A percentile compares a stretch with the other conserved stretches of the same genome.
These are phyloP conservation scores for Citrus medica DNA, from an alignment of 345 rosid species.

Conservation along the genomic window DNA sequence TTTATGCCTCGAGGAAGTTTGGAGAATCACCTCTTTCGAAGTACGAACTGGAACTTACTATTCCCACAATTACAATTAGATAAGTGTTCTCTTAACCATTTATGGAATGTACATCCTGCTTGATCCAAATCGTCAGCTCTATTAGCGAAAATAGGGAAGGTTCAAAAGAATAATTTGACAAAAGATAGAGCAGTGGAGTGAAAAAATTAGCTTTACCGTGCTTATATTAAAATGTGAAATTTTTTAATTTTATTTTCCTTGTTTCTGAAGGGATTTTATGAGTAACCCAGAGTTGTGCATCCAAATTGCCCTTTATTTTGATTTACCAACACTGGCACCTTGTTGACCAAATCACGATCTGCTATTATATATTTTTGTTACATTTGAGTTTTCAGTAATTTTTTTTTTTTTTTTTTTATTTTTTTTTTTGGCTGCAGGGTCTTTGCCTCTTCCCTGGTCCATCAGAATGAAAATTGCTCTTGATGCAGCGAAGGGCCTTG, in stretches of 20 bases:
- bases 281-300: not conserved
- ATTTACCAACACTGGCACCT: not conserved
- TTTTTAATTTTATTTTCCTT: not conserved
- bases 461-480: slow-evolving; percentile 36
- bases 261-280: not conserved
- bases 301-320: not conserved
- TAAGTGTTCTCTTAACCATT: not conserved
- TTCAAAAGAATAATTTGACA: not conserved
- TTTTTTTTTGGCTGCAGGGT: slow-evolving; percentile 29
- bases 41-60: slow-evolving; percentile 27
- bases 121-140: not conserved
- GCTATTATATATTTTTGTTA: not conserved
- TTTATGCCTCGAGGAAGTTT: slow-evolving; percentile 68
- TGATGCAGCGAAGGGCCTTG: slow-evolving; percentile 45
- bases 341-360: not conserved
- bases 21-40: slow-evolving; percentile 62
- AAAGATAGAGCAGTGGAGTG: not conserved
- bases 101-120: not conserved
- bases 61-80: not conserved
- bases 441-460: slow-evolving; percentile 44
- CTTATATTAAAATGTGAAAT: not conserved
- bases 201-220: not conserved
- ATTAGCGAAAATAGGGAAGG: not conserved
- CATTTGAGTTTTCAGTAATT: not conserved
- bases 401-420: not conserved